Base-by-base conservation (phyloP, 177 flowering plant genomes). In the Vitis hybrid region DNA sequence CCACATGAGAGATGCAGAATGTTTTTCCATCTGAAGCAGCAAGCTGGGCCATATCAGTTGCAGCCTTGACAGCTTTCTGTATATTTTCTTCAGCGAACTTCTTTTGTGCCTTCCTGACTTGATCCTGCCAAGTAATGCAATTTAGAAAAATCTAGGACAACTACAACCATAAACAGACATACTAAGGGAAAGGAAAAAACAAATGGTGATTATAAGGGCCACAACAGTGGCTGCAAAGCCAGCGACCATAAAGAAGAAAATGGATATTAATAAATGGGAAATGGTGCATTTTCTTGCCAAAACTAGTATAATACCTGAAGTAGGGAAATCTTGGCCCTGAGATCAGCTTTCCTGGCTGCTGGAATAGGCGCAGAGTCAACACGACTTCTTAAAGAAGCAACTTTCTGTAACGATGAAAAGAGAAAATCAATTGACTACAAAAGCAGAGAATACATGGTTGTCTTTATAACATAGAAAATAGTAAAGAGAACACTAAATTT, bases 321-420 rank as follows among this genome's bases (percentile, higher is more conserved):
- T 49, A 74, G 56, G 33, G 82, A 68, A 53, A 96, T 80, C 72
- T 80, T 89, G 51, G 73, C 74, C 82, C 88, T 84, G 49, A 96
- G 82, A 73, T 88, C 92, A 62, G 91, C 89, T 81, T 94, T 96
- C 83, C 68, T 85, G 59, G 94, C 88, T 60, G 98, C 88, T 56
- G 99, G 97, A 73, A 96, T 90, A 63, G 85, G 58, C 60, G 94
- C 94, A 3, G 87, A 67, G 59, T 96, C 97, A 67, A 96, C 86
- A 16, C 79, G 87, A 68, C 79, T 82, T 74, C 82, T 92, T 62
- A 96, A 74, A 70, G 90, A 78, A 73, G 97, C 88, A 6, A 93
- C 97, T 86, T 82, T 86, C 98, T 95, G 86, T 3, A 18, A 59
- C 50, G 45, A 26, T 22, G 29, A 48, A 66, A 29, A 67, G 55